phyloP scores from a whole-genome alignment of 148 eudicot genomes.

The Silene latifolia region DNA sequence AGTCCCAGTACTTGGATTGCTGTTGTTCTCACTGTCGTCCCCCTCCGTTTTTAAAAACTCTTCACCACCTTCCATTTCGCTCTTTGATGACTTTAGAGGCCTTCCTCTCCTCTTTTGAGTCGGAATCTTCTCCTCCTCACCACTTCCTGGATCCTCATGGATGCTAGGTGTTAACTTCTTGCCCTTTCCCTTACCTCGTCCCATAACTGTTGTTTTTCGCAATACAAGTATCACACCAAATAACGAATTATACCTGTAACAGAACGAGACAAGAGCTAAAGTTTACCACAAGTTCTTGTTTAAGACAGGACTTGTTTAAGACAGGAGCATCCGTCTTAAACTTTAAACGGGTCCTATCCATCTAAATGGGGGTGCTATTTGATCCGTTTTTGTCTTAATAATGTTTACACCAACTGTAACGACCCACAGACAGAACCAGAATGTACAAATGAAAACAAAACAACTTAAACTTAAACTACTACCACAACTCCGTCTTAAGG shows the following conservation, averaged over 20 bases:
- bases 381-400: not conserved
- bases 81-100: conserved; percentile 53
- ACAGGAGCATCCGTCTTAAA: not conserved
- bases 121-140: conserved; percentile 83
- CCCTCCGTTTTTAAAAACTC: conserved; percentile 46
- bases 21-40: conserved; percentile 32
- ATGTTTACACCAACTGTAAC: no score
- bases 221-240: not conserved
- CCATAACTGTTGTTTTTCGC: conserved; percentile 39
- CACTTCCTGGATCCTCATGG: conserved; percentile 61
- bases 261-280: not conserved
- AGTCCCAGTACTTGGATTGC: not conserved
- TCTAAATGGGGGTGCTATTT: not conserved
- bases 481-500: no score
- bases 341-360: not conserved
- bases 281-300: not conserved
- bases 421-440: no score
- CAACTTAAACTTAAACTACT: not conserved
- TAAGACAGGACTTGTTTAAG: no score
- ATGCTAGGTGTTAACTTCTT: conserved; percentile 48
- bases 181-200: conserved; percentile 75
- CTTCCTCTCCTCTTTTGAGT: conserved; percentile 80
- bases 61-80: conserved; percentile 32
- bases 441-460: not conserved
- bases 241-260: not conserved